Evolutionary conservation across 495 filamentous ascomycete species (phyloP).

Genomic region (Neurospora terricola): DNA sequence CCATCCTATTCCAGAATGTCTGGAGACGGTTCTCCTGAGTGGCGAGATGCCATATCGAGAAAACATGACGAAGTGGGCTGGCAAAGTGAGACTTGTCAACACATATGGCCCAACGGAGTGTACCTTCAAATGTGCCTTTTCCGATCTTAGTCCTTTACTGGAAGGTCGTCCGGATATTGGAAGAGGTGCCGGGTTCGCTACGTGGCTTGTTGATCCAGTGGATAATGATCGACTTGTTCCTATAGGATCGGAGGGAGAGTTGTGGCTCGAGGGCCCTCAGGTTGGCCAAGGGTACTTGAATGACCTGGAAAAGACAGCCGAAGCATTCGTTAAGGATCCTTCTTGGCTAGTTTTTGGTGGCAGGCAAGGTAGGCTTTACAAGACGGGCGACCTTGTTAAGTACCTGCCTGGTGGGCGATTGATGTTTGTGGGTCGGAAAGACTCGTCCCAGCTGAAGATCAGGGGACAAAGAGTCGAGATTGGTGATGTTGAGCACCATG

Average conservation of each 20-base stretch:
- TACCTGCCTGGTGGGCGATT: slow-evolving; percentile 43
- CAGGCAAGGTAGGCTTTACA: slow-evolving; percentile 32
- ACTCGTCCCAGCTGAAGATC: slow-evolving; percentile 29
- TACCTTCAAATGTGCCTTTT: slow-evolving; percentile 1
- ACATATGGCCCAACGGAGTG: slow-evolving; percentile 25
- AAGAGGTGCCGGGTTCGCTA: slow-evolving; percentile 1
- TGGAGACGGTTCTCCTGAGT: slow-evolving; percentile 13
- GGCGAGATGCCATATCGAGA: slow-evolving; percentile 25
- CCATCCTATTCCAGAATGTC: not conserved
- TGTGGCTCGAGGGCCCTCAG: slow-evolving; percentile 58
- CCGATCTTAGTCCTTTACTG: not conserved
- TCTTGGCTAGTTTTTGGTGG: not conserved
- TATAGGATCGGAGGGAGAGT: slow-evolving; percentile 62
- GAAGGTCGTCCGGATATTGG: not conserved
- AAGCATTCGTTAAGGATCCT: slow-evolving; percentile 34
- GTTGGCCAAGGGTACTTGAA: slow-evolving; percentile 58
- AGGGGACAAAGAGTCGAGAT: slow-evolving; percentile 31
- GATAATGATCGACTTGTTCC: slow-evolving; percentile 49
- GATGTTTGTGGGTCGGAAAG: slow-evolving; percentile 34
- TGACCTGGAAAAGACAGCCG: slow-evolving; percentile 47
- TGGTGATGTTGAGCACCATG: slow-evolving; percentile 46
- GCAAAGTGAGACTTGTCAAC: slow-evolving; percentile 21
- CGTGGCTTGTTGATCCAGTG: slow-evolving; percentile 49
- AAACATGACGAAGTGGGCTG: slow-evolving; percentile 11
- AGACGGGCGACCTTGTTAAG: slow-evolving; percentile 49